Percentiles rank a stretch among this genome's conserved stretches.
Conservation (phyloP, 306 rosid genomes). For the Cucurbita argyrosperma region DNA sequence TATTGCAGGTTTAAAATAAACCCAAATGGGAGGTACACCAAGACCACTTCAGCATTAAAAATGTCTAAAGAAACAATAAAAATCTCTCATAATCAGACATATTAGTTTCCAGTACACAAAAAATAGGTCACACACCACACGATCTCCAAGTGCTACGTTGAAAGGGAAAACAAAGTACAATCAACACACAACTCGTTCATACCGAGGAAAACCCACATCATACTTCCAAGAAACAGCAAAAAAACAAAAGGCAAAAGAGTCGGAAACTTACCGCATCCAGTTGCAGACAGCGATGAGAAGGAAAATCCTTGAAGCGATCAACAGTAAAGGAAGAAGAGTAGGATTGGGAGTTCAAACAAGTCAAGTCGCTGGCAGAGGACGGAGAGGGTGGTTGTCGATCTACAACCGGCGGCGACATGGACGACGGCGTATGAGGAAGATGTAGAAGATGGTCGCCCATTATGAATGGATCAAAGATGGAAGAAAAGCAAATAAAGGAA, state of each 20-base stretch:
- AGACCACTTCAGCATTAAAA: background rate
- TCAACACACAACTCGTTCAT: background rate
- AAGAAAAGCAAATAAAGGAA: background rate
- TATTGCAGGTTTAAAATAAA: background rate
- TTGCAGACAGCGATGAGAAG: conserved; percentile 3
- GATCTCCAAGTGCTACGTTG: background rate
- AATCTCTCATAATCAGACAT: background rate
- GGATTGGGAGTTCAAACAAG: conserved; percentile 23
- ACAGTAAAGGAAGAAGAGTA: conserved; percentile 32
- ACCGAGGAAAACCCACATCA: conserved; percentile 2
- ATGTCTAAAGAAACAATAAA: background rate
- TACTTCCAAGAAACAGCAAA: background rate
- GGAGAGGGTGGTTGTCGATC: conserved; percentile 27
- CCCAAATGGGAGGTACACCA: background rate
- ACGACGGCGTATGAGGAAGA: background rate
- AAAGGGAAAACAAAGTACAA: background rate
- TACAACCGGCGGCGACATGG: conserved; percentile 16
- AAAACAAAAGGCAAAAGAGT: background rate
- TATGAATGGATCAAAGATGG: conserved; percentile 1
- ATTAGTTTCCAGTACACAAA: background rate
- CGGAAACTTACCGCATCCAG: conserved; percentile 22
- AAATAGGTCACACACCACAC: background rate
- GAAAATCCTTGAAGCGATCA: conserved; percentile 11
- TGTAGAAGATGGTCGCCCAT: conserved; percentile 26
- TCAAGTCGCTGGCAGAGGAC: conserved; percentile 13